Percentiles rank a stretch among this genome's conserved stretches.
Evolutionary conservation across 495 filamentous ascomycete genomes (phyloP).

Genomic region (Hypoxylon perforatum): DNA sequence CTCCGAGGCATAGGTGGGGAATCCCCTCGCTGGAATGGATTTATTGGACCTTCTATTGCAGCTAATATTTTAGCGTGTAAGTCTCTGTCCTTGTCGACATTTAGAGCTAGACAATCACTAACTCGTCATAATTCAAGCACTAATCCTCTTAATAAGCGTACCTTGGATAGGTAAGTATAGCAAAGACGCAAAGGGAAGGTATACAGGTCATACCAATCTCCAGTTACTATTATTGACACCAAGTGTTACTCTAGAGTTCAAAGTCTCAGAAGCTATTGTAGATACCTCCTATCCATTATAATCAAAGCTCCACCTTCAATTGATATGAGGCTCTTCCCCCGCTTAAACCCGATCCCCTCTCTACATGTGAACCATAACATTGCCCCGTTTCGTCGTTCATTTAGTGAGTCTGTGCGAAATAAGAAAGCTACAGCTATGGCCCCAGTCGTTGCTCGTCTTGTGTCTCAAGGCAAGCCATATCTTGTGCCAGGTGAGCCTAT

Average conservation of each 20-base stretch:
- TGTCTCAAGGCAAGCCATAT: conserved; percentile 46
- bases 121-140: too few relatives aligned
- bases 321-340: conserved; percentile 27
- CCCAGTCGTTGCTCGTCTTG: conserved; percentile 39
- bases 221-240: too few relatives aligned
- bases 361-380: background rate
- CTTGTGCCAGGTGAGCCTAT: conserved; percentile 47
- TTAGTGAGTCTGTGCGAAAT: background rate
- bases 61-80: too few relatives aligned
- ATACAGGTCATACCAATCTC: too few relatives aligned
- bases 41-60: too few relatives aligned
- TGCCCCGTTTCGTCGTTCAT: background rate
- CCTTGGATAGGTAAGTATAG: too few relatives aligned
- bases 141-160: too few relatives aligned
- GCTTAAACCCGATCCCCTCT: conserved; percentile 12
- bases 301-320: conserved; percentile 13
- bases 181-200: too few relatives aligned
- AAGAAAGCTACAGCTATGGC: conserved; percentile 35
- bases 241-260: background rate
- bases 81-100: too few relatives aligned
- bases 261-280: background rate
- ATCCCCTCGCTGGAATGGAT: too few relatives aligned
- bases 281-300: background rate
- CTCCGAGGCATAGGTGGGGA: too few relatives aligned
- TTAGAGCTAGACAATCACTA: too few relatives aligned